Conservation (phyloP, 176 grass and related monocot genomes). For the Musa itinerans region DNA sequence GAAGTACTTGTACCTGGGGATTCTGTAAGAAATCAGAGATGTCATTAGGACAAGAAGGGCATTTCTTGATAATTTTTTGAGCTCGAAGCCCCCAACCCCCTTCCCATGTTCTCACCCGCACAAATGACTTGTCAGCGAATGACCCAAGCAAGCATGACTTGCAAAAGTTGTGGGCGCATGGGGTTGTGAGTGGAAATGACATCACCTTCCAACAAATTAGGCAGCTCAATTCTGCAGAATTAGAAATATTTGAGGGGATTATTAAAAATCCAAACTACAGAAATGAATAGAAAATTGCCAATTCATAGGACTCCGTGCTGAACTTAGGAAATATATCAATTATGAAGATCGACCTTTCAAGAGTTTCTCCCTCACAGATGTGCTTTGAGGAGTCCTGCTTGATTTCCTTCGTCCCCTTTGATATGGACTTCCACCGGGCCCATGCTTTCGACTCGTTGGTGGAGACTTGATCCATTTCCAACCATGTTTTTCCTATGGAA, state of each 20-base stretch:
- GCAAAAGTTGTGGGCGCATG: constrained; percentile 92
- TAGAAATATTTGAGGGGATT: too few species aligned
- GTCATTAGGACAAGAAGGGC: constrained; percentile 71
- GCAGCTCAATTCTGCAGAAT: constrained; percentile 73
- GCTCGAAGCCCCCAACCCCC: constrained; percentile 64
- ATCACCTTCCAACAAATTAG: constrained; percentile 59
- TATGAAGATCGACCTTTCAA: constrained; percentile 46
- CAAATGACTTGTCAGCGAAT: constrained; percentile 45
- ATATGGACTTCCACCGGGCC: constrained; percentile 3
- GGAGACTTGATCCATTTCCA: constrained; percentile 86
- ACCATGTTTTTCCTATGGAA: constrained; percentile 42
- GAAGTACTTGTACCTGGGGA: constrained; percentile 38
- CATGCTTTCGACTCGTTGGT: constrained; percentile 59
- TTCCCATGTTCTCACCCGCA: constrained; percentile 62
- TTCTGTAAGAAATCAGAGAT: constrained; percentile 83
- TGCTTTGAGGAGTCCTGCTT: constrained; percentile 27
- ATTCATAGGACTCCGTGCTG: too few species aligned
- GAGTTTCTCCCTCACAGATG: constrained; percentile 52
- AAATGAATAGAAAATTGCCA: too few species aligned
- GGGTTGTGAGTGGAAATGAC: constrained; percentile 62
- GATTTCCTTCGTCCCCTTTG: constrained; percentile 39
- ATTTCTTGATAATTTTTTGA: constrained; percentile 81
- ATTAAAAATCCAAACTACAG: neutral
- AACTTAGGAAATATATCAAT: too few species aligned
- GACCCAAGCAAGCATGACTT: constrained; percentile 62